Conservation (phyloP, 129 eudicot genomes). For the Deinandra increscens region DNA sequence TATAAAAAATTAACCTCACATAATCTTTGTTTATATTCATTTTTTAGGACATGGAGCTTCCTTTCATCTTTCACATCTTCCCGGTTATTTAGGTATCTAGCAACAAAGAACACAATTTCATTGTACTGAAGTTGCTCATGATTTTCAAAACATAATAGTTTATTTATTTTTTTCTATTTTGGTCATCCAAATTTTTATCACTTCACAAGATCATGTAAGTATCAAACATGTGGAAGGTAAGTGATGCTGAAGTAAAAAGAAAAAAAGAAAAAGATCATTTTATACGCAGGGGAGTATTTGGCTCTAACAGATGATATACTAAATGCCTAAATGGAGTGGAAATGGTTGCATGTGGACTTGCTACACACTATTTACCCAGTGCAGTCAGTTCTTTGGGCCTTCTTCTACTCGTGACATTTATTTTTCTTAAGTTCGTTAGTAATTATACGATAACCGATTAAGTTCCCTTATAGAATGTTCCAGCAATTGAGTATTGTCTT, state of each 20-base stretch:
- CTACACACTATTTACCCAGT: conserved; percentile 70
- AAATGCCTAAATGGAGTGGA: conserved; percentile 86
- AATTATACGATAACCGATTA: not conserved
- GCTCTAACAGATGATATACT: conserved; percentile 70
- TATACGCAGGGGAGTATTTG: conserved; percentile 73
- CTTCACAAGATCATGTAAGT: not conserved
- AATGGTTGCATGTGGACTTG: conserved; percentile 87
- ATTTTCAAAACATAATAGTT: not conserved
- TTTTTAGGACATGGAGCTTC: no score
- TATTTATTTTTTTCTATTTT: not conserved
- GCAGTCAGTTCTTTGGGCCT: conserved; percentile 37
- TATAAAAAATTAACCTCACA: no score
- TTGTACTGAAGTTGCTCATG: not conserved
- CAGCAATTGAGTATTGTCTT: conserved; percentile 64
- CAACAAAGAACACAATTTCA: not conserved
- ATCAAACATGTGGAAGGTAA: conserved; percentile 3
- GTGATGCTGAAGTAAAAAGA: not conserved
- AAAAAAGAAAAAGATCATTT: no score
- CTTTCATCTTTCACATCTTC: conserved; percentile 78
- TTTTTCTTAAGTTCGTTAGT: not conserved
- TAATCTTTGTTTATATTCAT: no score
- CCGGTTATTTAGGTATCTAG: conserved; percentile 69
- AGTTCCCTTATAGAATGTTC: conserved; percentile 61
- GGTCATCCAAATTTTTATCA: not conserved
- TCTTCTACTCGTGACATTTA: not conserved